Base-by-base conservation (phyloP, 805 yeast species). In the Metschnikowia dekortorum region DNA sequence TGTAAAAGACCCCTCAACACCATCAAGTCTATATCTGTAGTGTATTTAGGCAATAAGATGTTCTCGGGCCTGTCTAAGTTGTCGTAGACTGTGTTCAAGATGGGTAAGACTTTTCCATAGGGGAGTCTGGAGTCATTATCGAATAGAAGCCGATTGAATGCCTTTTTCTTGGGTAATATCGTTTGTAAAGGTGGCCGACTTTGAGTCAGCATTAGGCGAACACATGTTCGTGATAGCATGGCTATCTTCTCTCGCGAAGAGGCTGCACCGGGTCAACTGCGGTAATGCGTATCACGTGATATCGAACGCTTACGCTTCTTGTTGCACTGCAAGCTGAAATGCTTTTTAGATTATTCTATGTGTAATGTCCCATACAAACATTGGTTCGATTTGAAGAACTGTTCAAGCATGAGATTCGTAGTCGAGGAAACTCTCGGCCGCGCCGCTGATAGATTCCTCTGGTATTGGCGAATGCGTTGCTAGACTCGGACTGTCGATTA, bases 1-100 rank as follows among this genome's bases (percentile, higher is more conserved):
- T 81, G 83, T 29, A 90, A 67, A 0, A 87, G 83, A 30, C 78
- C 75, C 62, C 87, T 88, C 70, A 88, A 81, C 3, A 76, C 62
- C 80, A 88, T 79, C 49, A 89, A 69, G 54, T 87, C 91, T 1
- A 71, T 65, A 0, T 86, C 81, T 9, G 61, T 65, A 36, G 82
- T 71, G 47, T 74, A 78, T 0, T 56, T 51, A 1, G 89, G 88
- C 4, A 79, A 55, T 30, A 48, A 52, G 22, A 69, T 66, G 1
- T 58, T 55, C 0, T 64, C 63, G 1, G 78, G 78, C n/a, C 58
- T 52, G 48, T 75, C 82, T 38, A 81, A 52, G 30, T 69, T 61
- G 11, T 71, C 64, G 60, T 86, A 86, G 3, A 86, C 64, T 0
- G 74, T 51, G 54, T 78, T 74, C 49, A 81, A 74, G 0, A 81